phyloP scores from a whole-genome alignment of 257 asterid species.

The Ehretia macrophylla region DNA sequence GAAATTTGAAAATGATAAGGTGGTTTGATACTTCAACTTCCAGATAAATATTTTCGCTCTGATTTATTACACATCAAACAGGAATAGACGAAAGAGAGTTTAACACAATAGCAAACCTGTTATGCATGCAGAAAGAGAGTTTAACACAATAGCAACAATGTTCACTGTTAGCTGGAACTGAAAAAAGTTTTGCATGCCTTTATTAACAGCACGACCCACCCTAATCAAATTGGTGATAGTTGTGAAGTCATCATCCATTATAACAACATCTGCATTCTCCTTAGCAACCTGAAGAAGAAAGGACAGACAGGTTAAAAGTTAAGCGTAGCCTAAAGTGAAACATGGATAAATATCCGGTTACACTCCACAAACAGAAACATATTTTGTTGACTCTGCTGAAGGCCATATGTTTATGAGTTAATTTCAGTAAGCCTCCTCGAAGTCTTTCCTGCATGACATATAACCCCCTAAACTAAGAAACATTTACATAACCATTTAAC shows the following conservation, averaged over 20 bases:
- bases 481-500: no score
- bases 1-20: conserved; percentile 10
- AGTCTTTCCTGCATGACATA: no score
- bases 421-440: no score
- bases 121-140: conserved; percentile 72
- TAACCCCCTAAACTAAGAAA: no score
- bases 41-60: no score
- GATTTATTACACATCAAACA: neutral
- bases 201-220: conserved; percentile 97
- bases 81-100: neutral
- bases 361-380: no score
- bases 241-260: conserved; percentile 86
- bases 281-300: conserved; percentile 69
- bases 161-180: conserved; percentile 92
- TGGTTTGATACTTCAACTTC: no score
- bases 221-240: conserved; percentile 88
- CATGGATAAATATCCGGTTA: neutral
- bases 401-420: no score
- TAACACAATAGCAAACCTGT: conserved; percentile 73
- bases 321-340: neutral
- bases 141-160: conserved; percentile 85
- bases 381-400: no score
- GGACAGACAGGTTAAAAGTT: neutral
- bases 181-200: conserved; percentile 91
- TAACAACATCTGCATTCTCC: conserved; percentile 91